These are phyloP conservation scores for Boletus patriciae DNA, from an alignment of 768 basidiomycete species.

Conservation along the genomic window DNA sequence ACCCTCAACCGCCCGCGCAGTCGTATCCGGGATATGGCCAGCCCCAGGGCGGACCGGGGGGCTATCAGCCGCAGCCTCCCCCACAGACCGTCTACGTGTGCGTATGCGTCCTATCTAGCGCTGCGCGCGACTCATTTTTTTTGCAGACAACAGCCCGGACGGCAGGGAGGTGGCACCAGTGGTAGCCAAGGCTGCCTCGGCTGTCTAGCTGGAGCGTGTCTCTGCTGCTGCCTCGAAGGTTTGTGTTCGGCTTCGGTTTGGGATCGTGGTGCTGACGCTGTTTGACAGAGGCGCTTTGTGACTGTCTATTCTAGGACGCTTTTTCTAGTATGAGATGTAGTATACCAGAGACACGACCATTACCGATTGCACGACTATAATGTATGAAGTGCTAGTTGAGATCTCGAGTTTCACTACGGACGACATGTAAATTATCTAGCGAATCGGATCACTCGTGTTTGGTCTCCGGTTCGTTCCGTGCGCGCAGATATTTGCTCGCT, in stretches of 20 bases:
- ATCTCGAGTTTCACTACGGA: constrained; percentile 11
- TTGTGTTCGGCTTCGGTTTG: constrained; percentile 23
- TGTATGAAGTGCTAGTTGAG: constrained; percentile 21
- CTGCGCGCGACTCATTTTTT: constrained; percentile 1
- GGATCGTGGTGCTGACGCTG: constrained; percentile 27
- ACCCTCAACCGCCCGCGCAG: constrained; percentile 72
- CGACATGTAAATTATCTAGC: constrained; percentile 32
- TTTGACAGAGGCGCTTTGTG: constrained; percentile 61
- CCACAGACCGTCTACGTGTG: constrained; percentile 84
- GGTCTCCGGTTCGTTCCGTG: constrained; percentile 53
- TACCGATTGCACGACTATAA: constrained; percentile 11
- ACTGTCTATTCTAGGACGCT: constrained; percentile 55
- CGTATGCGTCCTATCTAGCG: constrained; percentile 27
- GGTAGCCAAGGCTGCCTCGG: constrained; percentile 42
- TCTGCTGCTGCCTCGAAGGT: constrained; percentile 57
- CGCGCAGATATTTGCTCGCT: constrained; percentile 36
- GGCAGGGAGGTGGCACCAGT: constrained; percentile 36
- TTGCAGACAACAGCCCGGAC: constrained; percentile 42
- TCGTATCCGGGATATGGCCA: constrained; percentile 54
- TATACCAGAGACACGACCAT: constrained; percentile 20
- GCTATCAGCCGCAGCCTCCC: constrained; percentile 61
- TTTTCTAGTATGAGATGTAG: constrained; percentile 8
- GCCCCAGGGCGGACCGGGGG: constrained; percentile 27
- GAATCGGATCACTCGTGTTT: constrained; percentile 20
- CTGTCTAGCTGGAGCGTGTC: constrained; percentile 47